Percentiles rank a stretch among this genome's conserved stretches.
Evolutionary conservation across 2,329 filamentous ascomycete species (phyloP).

Genomic region (Cordyceps cateniannulata): DNA sequence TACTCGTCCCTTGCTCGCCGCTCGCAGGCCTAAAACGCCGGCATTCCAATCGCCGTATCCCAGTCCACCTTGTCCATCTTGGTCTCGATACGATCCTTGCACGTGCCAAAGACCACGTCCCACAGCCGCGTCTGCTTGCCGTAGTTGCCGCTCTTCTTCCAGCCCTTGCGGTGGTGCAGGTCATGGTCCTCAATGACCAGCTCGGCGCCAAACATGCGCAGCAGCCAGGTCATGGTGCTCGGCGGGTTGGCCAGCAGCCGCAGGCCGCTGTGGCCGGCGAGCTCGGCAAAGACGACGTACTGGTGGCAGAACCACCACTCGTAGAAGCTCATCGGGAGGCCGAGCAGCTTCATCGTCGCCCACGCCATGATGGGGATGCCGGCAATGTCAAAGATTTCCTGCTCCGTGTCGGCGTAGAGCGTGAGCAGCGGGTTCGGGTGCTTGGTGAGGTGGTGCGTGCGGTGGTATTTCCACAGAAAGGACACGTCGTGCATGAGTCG

Average conservation of each 20-base stretch:
- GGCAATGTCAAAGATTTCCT: conserved; percentile 24
- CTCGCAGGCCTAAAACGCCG: not conserved
- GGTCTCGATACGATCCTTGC: conserved; percentile 12
- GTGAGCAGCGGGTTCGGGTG: conserved; percentile 28
- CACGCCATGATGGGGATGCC: conserved; percentile 24
- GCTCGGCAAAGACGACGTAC: conserved; percentile 30
- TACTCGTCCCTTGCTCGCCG: no score
- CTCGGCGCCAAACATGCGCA: conserved; percentile 26
- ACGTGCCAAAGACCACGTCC: conserved; percentile 12
- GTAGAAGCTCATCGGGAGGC: conserved; percentile 34
- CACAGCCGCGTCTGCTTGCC: conserved; percentile 13
- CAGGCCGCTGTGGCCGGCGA: conserved; percentile 27
- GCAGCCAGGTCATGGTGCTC: conserved; percentile 24
- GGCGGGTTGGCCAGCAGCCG: conserved; percentile 28
- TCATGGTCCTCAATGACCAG: conserved; percentile 35
- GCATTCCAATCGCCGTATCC: conserved; percentile 9
- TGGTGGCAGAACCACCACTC: conserved; percentile 36
- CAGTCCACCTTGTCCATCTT: conserved; percentile 4
- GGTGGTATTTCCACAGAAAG: conserved; percentile 34
- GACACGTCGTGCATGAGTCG: conserved; percentile 33
- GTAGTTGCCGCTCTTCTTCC: conserved; percentile 20
- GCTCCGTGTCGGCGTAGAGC: conserved; percentile 25
- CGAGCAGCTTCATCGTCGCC: conserved; percentile 22
- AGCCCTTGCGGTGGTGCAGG: conserved; percentile 28
- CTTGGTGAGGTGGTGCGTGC: conserved; percentile 36